phyloP scores from a whole-genome alignment of 2,329 filamentous ascomycete genomes.

The Daldinia sp. region DNA sequence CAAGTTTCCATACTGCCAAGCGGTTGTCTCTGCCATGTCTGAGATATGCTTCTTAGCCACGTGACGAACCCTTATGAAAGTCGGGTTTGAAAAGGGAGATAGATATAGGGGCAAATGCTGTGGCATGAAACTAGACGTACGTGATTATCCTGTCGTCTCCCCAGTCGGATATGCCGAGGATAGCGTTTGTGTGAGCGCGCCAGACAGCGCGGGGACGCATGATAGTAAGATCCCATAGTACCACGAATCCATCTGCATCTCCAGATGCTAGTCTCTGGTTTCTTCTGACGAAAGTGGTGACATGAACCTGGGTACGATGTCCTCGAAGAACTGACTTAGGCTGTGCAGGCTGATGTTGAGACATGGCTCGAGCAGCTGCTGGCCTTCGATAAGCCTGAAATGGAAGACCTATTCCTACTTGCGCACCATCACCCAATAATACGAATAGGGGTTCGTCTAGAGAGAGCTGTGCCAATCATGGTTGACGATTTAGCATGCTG shows the following conservation, averaged over 20 bases:
- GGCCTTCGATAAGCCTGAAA: not conserved
- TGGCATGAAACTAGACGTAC: constrained; percentile 64
- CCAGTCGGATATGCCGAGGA: constrained; percentile 82
- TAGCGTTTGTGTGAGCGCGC: constrained; percentile 82
- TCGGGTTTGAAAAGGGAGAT: constrained; percentile 1
- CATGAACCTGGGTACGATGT: constrained; percentile 84
- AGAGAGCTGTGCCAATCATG: not conserved
- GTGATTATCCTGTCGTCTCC: constrained; percentile 81
- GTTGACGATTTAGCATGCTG: not conserved
- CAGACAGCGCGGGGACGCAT: constrained; percentile 87
- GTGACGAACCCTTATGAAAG: constrained; percentile 16
- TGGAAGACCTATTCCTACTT: constrained; percentile 12
- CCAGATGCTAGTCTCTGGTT: constrained; percentile 86
- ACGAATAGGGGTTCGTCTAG: not conserved
- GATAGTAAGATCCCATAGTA: constrained; percentile 85
- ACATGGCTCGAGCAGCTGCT: constrained; percentile 36
- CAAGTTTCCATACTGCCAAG: constrained; percentile 85
- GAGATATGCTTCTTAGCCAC: constrained; percentile 34
- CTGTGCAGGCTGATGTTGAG: constrained; percentile 53
- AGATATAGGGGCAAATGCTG: constrained; percentile 12
- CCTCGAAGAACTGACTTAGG: constrained; percentile 81
- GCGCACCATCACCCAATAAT: constrained; percentile 9
- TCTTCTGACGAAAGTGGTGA: constrained; percentile 75
- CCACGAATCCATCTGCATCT: constrained; percentile 89
- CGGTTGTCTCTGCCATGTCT: constrained; percentile 94